Conservation (phyloP, 352 stramenopile species). For the Phytophthora fragariae region DNA sequence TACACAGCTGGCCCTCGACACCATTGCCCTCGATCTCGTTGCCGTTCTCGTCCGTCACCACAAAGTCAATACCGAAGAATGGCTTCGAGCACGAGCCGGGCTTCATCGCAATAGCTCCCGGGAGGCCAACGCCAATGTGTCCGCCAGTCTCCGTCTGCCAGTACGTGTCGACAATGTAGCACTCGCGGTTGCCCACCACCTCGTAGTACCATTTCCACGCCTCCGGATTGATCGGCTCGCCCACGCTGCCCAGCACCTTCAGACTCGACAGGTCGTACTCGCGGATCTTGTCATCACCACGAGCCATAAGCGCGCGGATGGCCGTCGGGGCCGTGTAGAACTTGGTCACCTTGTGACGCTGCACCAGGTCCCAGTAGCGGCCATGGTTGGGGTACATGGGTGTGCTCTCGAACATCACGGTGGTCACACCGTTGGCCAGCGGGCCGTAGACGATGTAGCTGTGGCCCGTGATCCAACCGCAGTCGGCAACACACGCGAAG, state of each 20-base stretch:
- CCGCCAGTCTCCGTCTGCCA: conserved; percentile 98
- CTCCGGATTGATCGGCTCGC: conserved; percentile 99
- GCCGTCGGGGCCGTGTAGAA: conserved; percentile 95
- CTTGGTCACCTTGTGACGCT: conserved; percentile 97
- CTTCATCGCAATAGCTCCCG: conserved; percentile 87
- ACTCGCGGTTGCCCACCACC: conserved; percentile 84
- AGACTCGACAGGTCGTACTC: conserved; percentile 79
- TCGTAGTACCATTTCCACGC: conserved; percentile 97
- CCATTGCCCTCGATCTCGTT: conserved; percentile 87
- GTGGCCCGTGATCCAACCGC: conserved; percentile 97
- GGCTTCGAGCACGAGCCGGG: conserved; percentile 95
- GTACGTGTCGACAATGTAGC: conserved; percentile 96
- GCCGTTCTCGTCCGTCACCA: conserved; percentile 82
- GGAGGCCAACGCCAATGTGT: conserved; percentile 94
- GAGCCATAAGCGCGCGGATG: conserved; percentile 97
- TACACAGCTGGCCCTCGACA: conserved; percentile 95
- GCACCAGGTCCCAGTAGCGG: conserved; percentile 97
- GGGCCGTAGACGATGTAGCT: conserved; percentile 98
- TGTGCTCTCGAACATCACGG: conserved; percentile 98
- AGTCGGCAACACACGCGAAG: conserved; percentile 95
- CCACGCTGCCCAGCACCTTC: conserved; percentile 95
- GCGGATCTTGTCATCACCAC: conserved; percentile 89
- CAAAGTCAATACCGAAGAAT: conserved; percentile 96
- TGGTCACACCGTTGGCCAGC: conserved; percentile 95
- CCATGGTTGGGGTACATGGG: conserved; percentile 95